Evolutionary conservation across 1,139 yeast species (phyloP).

Genomic region (Pichia norvegensis): DNA sequence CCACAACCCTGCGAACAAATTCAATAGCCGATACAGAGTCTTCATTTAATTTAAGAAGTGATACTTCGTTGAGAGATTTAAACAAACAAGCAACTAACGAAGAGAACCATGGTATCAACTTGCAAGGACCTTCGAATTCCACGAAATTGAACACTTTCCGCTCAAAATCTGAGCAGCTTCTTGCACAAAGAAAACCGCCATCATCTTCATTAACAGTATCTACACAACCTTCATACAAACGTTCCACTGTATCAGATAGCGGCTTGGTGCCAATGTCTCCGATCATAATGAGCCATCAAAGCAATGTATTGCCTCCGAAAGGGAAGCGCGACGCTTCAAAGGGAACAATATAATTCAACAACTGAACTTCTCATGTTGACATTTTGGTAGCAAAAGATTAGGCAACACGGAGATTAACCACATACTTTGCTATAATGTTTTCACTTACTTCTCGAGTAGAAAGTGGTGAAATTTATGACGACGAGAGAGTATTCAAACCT

Average conservation of each 20-base stretch:
- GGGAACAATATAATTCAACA: background rate
- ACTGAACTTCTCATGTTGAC: no score
- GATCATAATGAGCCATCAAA: background rate
- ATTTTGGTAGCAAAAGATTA: no score
- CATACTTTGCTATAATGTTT: background rate
- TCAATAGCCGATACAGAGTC: background rate
- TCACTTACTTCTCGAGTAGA: background rate
- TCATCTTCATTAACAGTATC: background rate
- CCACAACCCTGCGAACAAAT: no score
- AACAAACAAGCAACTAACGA: background rate
- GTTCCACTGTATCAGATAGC: background rate
- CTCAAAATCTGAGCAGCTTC: background rate
- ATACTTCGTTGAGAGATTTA: background rate
- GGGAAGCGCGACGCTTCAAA: background rate
- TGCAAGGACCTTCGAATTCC: background rate
- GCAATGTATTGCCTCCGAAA: no score
- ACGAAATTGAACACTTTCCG: background rate
- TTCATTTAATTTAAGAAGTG: background rate
- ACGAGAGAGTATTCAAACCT: background rate
- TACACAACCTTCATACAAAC: background rate
- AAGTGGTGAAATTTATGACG: background rate
- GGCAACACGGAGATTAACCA: no score
- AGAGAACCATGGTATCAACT: background rate
- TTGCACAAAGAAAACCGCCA: background rate
- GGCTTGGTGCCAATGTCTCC: conserved; percentile 11